Base-by-base conservation (phyloP, 164 flowering plant species). In the Pachysandra terminalis region DNA sequence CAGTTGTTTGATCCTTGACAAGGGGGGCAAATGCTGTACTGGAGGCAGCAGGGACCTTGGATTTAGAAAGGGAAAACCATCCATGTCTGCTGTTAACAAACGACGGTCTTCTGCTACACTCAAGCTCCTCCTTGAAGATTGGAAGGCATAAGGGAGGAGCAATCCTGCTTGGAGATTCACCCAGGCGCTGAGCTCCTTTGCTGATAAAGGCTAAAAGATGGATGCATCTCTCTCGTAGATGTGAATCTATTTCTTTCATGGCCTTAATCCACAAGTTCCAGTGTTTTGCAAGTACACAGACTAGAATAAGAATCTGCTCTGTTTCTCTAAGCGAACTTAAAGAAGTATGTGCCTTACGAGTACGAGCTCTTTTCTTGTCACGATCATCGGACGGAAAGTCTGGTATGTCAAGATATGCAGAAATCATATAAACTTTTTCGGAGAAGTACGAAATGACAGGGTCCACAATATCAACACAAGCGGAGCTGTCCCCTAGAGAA, bases 121-220 rank as follows among this genome's bases (percentile, higher is more conserved):
- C 89, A 56, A 83, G 21, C 81, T 95, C 97, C 65, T 87, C 92
- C 71, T 86, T 88, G 40, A 72, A 69, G 1, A 79, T 48, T 25
- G 97, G 96, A 69, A 78, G 81, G 64, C 91, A 90, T 15, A 83
- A 62, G 28, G 90, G 81, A 65, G 92, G 87, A 8, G 81, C 74
- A 58, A 63, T 70, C 70, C 80, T 78, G 62, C 76, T 41, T 21
- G 82, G 69, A 63, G 82, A 79, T 63, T 90, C 96, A 64, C 88
- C 87, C 59, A 73, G 54, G 40, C 80, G 81, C 66, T 82, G 96
- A 70, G 74, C 76, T 65, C 86, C 96, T 49, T 83, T 75, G 79
- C 97, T 90, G 53, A 95, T 83, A 73, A 89, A 92, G 61, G 97
- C 94, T 56, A 95, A 84, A 25, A 95, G 86, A 83, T 95, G 99